Conservation (phyloP, 2,329 filamentous ascomycete genomes). For the Cercospora sp. region DNA sequence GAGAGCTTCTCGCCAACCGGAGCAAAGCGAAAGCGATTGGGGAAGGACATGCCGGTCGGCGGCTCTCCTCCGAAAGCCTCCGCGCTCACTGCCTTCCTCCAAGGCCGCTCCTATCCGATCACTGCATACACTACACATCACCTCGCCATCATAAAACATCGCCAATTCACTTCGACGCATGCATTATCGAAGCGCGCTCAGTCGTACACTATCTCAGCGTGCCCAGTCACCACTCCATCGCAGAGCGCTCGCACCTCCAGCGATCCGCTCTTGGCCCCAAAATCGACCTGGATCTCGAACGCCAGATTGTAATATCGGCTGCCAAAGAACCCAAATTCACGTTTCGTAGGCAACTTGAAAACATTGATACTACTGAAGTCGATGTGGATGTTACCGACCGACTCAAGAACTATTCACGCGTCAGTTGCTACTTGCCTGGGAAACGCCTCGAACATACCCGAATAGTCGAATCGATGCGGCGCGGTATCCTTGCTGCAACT, state of each 20-base stretch:
- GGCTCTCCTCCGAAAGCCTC: background rate
- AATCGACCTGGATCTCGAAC: background rate
- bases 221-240: background rate
- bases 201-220: background rate
- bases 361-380: background rate
- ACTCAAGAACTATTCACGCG: background rate
- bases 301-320: background rate
- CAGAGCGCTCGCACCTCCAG: background rate
- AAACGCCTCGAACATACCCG: background rate
- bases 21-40: background rate
- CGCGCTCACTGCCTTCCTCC: background rate
- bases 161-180: background rate
- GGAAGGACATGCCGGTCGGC: conserved; percentile 1
- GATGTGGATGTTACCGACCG: background rate
- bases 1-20: conserved; percentile 2
- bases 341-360: background rate
- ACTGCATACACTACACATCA: background rate
- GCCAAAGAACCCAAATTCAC: background rate
- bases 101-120: conserved; percentile 2
- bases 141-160: background rate
- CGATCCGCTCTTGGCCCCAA: background rate
- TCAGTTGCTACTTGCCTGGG: background rate
- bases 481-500: conserved; percentile 3
- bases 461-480: background rate
- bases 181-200: background rate